These are phyloP conservation scores for Cladochytrium replicatum DNA, from an alignment of 192 early-diverging fungal genomes.

Conservation along the genomic window DNA sequence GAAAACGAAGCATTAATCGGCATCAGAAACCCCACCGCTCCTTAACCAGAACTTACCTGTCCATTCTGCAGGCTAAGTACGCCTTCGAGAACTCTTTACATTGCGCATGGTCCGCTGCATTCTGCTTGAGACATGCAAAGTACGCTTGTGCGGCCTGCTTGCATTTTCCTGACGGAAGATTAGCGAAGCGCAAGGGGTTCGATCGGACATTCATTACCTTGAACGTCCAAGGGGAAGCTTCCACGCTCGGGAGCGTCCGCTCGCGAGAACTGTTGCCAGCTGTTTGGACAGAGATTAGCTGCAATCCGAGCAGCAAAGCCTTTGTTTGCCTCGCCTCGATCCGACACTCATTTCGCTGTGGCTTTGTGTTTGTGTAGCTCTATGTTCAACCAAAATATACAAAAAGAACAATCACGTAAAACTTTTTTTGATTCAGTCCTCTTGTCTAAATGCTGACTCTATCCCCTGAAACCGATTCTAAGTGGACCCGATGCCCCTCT, in stretches of 20 bases:
- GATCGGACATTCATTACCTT: conserved; percentile 28
- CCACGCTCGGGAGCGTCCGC: conserved; percentile 74
- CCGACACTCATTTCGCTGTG: no score
- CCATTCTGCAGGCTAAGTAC: conserved; percentile 88
- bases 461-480: no score
- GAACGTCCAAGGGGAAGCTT: conserved; percentile 84
- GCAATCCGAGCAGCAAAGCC: no score
- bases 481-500: no score
- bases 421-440: no score
- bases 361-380: no score
- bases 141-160: conserved; percentile 68
- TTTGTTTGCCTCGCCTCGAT: no score
- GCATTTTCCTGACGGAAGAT: conserved; percentile 61
- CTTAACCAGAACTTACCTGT: conserved; percentile 47
- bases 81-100: conserved; percentile 66
- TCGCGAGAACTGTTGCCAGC: conserved; percentile 37
- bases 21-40: background rate
- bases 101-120: conserved; percentile 55
- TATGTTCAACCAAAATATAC: no score
- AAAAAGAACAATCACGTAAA: no score
- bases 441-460: no score
- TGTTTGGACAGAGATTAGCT: no score
- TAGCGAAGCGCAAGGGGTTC: background rate
- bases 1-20: conserved; percentile 5
- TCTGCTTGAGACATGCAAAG: conserved; percentile 63